phyloP scores from a whole-genome alignment of 2,329 filamentous ascomycete genomes.

The Apiospora hydei region DNA sequence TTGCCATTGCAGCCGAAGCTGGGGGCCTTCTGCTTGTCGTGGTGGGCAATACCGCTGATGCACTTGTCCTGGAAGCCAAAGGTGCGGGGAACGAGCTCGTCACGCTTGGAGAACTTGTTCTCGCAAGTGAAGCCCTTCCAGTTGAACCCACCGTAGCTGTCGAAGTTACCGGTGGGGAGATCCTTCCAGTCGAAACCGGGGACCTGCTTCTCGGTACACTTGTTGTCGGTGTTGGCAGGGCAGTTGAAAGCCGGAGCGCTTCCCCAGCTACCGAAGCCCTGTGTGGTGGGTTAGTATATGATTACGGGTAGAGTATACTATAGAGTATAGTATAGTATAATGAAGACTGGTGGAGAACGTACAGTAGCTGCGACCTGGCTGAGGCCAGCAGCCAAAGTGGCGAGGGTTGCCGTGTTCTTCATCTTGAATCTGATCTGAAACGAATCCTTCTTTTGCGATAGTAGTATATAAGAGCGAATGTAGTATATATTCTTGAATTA shows the following conservation, averaged over 20 bases:
- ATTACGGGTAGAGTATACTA: not conserved
- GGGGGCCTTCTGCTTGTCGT: conserved; percentile 56
- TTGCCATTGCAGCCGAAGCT: conserved; percentile 62
- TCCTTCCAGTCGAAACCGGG: conserved; percentile 75
- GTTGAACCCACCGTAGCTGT: conserved; percentile 73
- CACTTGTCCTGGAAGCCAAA: conserved; percentile 59
- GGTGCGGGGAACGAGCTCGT: conserved; percentile 59
- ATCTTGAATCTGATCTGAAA: conserved; percentile 46
- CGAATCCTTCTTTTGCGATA: conserved; percentile 3
- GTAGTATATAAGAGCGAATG: conserved; percentile 28
- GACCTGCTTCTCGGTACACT: conserved; percentile 23
- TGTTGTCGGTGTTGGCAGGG: conserved; percentile 25
- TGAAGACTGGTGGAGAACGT: conserved; percentile 32
- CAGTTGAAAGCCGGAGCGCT: conserved; percentile 38
- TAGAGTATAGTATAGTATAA: not conserved
- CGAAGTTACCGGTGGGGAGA: conserved; percentile 67
- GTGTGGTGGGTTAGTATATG: not conserved
- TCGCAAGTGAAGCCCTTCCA: conserved; percentile 78
- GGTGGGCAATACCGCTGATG: conserved; percentile 63
- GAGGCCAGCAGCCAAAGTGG: conserved; percentile 59
- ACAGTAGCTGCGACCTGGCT: conserved; percentile 58
- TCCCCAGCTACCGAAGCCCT: conserved; percentile 36
- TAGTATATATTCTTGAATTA: conserved; percentile 26
- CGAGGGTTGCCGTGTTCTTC: conserved; percentile 58
- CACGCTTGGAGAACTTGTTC: conserved; percentile 64